Evolutionary conservation across 2,329 filamentous ascomycete species (phyloP).

Genomic region (Gaeumannomyces sp.): DNA sequence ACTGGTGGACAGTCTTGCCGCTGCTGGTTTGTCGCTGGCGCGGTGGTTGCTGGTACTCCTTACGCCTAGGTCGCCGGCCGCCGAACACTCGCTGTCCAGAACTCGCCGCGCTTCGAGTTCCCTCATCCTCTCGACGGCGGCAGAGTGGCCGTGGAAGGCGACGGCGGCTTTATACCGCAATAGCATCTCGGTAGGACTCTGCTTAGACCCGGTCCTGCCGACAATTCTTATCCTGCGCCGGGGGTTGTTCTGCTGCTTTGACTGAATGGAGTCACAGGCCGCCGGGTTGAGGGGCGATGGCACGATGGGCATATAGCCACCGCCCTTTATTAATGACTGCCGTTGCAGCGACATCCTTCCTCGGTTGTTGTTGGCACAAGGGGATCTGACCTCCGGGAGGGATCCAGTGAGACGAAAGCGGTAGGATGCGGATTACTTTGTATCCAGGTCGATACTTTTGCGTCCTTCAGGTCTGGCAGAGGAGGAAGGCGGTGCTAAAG

Average conservation of each 20-base stretch:
- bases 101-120: not conserved
- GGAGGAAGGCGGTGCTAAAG: not conserved
- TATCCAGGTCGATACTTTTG: not conserved
- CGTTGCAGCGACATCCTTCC: not conserved
- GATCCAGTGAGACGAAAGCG: not conserved
- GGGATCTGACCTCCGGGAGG: not conserved
- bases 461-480: not conserved
- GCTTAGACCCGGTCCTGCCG: conserved; percentile 1
- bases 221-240: conserved; percentile 1
- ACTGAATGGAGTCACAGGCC: conserved; percentile 14
- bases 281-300: conserved; percentile 17
- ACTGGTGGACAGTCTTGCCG: not conserved
- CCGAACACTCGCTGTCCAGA: not conserved
- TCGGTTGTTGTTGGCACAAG: not conserved
- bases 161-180: conserved; percentile 7
- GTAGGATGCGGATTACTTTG: not conserved
- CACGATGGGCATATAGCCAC: conserved; percentile 9
- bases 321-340: conserved; percentile 13
- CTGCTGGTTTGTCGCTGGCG: not conserved
- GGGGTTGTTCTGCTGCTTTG: conserved; percentile 3
- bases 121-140: not conserved
- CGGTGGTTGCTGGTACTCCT: not conserved
- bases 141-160: conserved; percentile 1
- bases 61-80: not conserved
- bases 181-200: conserved; percentile 7